These are phyloP conservation scores for Globisporangium middletonii DNA, from an alignment of 352 stramenopile species.

Conservation along the genomic window DNA sequence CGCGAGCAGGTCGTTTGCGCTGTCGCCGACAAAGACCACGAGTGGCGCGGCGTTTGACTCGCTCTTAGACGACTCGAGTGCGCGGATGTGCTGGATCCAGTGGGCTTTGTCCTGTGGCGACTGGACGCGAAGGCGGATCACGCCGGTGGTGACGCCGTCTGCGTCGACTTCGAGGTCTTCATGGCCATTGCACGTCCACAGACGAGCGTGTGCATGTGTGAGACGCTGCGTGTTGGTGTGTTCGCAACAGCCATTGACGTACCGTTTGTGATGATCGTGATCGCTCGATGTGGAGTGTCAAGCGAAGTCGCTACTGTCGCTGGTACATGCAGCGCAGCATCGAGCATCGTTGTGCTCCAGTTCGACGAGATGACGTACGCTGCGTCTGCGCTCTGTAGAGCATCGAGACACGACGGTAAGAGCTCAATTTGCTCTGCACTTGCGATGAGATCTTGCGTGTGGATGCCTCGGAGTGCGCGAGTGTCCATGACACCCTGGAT, in stretches of 20 bases:
- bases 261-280: constrained; percentile 55
- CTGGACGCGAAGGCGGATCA: constrained; percentile 46
- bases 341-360: constrained; percentile 54
- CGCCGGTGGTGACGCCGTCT: constrained; percentile 37
- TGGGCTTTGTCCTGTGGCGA: constrained; percentile 48
- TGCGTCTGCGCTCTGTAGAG: constrained; percentile 14
- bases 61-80: not conserved
- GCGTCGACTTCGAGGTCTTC: constrained; percentile 45
- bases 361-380: constrained; percentile 58
- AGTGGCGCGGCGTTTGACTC: not conserved
- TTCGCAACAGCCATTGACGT: constrained; percentile 1
- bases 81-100: constrained; percentile 19
- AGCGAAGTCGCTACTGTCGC: not conserved
- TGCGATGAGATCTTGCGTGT: constrained; percentile 7
- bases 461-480: constrained; percentile 31
- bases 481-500: constrained; percentile 34
- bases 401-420: constrained; percentile 23
- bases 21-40: constrained; percentile 64
- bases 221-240: not conserved
- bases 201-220: not conserved
- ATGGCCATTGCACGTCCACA: not conserved
- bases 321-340: constrained; percentile 15
- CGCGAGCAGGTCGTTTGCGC: constrained; percentile 55
- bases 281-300: not conserved
- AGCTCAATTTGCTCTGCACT: constrained; percentile 17